These are phyloP conservation scores for Sordaria brevicollis DNA, from an alignment of 495 filamentous ascomycete genomes.

Conservation along the genomic window DNA sequence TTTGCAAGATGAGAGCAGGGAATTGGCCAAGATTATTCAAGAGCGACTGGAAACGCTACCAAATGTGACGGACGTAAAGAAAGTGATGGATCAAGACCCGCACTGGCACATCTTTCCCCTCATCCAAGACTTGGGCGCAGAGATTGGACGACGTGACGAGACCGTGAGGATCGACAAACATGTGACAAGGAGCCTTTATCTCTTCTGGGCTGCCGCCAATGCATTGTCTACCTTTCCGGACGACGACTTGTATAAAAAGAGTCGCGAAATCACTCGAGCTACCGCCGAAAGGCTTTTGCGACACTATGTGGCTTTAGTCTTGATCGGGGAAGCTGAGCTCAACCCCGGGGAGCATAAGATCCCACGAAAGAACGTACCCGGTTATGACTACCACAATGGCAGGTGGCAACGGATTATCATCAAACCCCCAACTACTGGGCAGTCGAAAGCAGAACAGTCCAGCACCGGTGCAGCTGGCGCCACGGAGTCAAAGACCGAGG, in stretches of 20 bases:
- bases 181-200: neutral
- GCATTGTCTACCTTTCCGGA: neutral
- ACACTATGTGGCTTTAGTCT: neutral
- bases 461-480: no score
- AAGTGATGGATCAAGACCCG: no score
- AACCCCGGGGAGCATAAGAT: no score
- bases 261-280: neutral
- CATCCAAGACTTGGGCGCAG: neutral
- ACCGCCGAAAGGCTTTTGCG: neutral
- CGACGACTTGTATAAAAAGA: neutral
- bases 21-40: no score
- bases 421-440: no score
- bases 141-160: accelerated
- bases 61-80: no score
- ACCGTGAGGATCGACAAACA: neutral
- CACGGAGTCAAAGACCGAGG: neutral
- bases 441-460: neutral
- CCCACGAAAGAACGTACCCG: no score
- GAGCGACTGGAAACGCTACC: no score
- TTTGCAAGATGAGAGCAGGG: no score
- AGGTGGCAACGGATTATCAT: no score
- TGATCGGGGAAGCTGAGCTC: neutral
- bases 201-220: neutral
- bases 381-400: no score
- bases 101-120: no score